These are phyloP conservation scores for Dictyostelium citrinum DNA, from an alignment of 78 protist genomes.

Conservation along the genomic window DNA sequence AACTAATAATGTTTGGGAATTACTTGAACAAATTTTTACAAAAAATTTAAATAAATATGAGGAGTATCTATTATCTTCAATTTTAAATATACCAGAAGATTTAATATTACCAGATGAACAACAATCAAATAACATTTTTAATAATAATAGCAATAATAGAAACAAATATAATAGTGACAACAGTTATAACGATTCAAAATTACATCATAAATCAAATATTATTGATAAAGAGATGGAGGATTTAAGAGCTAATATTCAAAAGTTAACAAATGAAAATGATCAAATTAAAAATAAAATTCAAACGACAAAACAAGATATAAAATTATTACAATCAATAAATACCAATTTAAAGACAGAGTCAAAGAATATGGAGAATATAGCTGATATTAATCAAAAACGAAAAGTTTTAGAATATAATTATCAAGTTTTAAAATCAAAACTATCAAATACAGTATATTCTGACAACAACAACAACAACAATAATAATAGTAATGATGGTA, in stretches of 20 bases:
- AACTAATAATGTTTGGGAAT: constrained; percentile 27
- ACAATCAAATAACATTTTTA: not conserved
- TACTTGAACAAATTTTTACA: constrained; percentile 7
- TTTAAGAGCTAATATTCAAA: constrained; percentile 11
- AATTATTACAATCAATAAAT: constrained; percentile 4
- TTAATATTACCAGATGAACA: constrained; percentile 28
- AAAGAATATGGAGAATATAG: not conserved
- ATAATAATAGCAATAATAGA: not conserved
- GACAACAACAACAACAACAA: not conserved
- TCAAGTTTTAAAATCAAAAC: constrained; percentile 10
- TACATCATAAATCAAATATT: not conserved
- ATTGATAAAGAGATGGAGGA: constrained; percentile 25
- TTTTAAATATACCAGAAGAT: constrained; percentile 44
- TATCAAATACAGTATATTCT: not conserved
- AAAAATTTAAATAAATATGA: constrained; percentile 37
- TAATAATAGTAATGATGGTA: too few species aligned
- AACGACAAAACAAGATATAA: not conserved
- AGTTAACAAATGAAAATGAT: not conserved
- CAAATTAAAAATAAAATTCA: not conserved
- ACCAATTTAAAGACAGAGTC: not conserved
- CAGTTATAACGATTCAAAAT: not conserved
- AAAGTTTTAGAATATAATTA: not conserved
- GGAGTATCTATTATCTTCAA: not conserved
- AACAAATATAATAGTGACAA: not conserved
- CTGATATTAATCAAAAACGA: not conserved